phyloP scores from a whole-genome alignment of 2,329 filamentous ascomycete species.

The Curvularia sp. region DNA sequence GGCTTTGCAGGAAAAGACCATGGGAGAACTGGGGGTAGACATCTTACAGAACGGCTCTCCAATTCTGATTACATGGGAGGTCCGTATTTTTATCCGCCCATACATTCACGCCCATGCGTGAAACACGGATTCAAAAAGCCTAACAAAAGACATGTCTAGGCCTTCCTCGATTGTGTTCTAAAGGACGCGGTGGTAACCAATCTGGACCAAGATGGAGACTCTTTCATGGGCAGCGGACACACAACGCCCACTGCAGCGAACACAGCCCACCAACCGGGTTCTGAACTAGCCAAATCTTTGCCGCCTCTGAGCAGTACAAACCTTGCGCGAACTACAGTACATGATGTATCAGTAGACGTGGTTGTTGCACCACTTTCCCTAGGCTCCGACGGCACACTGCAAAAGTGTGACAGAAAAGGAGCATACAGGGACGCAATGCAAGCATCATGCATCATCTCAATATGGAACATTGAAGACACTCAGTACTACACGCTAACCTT shows the following conservation, averaged over 20 bases:
- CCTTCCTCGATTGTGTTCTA: constrained; percentile 55
- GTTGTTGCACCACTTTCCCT: constrained; percentile 61
- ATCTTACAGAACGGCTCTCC: constrained; percentile 71
- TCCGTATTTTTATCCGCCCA: constrained; percentile 23
- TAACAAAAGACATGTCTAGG: constrained; percentile 32
- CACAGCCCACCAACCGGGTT: constrained; percentile 12
- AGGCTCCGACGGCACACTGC: constrained; percentile 17
- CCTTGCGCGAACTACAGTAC: constrained; percentile 53
- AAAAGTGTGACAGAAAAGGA: constrained; percentile 24
- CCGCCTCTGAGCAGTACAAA: constrained; percentile 46
- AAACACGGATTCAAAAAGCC: neutral
- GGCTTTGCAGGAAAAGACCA: constrained; percentile 67
- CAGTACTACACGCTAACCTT: constrained; percentile 79
- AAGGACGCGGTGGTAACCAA: constrained; percentile 43
- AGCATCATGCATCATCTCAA: constrained; percentile 78
- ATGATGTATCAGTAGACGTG: constrained; percentile 73
- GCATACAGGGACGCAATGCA: constrained; percentile 54
- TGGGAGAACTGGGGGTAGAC: constrained; percentile 76
- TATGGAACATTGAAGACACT: constrained; percentile 73
- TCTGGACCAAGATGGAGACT: constrained; percentile 22
- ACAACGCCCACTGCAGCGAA: constrained; percentile 40
- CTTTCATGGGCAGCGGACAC: constrained; percentile 32
- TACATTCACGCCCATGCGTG: neutral
- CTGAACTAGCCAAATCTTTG: constrained; percentile 20
- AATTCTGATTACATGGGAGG: constrained; percentile 61